These are phyloP conservation scores for Trichoderma sp. DNA, from an alignment of 2,329 filamentous ascomycete genomes.

Conservation along the genomic window DNA sequence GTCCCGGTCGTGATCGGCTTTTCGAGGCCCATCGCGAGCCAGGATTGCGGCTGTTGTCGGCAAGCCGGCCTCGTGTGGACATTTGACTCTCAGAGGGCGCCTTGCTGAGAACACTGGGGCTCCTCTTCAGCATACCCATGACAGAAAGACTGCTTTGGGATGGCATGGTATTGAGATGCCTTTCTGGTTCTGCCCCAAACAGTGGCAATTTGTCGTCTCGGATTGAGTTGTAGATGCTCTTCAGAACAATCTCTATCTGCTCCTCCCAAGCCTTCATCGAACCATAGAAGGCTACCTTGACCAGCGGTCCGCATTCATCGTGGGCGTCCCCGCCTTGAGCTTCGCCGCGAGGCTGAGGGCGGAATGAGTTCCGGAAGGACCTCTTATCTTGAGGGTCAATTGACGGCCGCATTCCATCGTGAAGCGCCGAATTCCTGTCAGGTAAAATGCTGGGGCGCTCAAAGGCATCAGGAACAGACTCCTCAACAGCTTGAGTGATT, in stretches of 20 bases:
- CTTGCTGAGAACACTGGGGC: constrained; percentile 89
- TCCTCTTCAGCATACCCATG: constrained; percentile 76
- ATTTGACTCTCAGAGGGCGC: constrained; percentile 79
- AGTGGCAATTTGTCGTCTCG: constrained; percentile 83
- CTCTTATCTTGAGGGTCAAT: constrained; percentile 43
- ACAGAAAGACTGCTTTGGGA: constrained; percentile 70
- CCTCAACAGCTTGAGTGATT: constrained; percentile 72
- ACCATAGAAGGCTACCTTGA: constrained; percentile 75
- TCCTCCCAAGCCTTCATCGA: constrained; percentile 79
- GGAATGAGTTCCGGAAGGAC: constrained; percentile 52
- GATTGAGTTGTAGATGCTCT: constrained; percentile 89
- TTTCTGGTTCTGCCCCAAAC: constrained; percentile 66
- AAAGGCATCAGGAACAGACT: constrained; percentile 69
- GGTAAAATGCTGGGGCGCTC: constrained; percentile 60
- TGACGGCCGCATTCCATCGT: constrained; percentile 38
- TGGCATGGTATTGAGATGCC: constrained; percentile 39
- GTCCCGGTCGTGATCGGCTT: constrained; percentile 74
- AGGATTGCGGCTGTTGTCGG: constrained; percentile 55
- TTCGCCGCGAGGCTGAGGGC: constrained; percentile 50
- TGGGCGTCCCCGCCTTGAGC: constrained; percentile 43
- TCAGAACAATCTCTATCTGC: constrained; percentile 87
- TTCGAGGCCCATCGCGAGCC: constrained; percentile 81
- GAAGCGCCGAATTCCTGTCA: constrained; percentile 41
- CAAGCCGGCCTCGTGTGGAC: constrained; percentile 69
- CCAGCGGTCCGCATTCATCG: constrained; percentile 72